Percentiles rank a stretch among this genome's conserved stretches.
Evolutionary conservation across 73 alveolate species (phyloP).

Genomic region (Durusdinium trenchii): DNA sequence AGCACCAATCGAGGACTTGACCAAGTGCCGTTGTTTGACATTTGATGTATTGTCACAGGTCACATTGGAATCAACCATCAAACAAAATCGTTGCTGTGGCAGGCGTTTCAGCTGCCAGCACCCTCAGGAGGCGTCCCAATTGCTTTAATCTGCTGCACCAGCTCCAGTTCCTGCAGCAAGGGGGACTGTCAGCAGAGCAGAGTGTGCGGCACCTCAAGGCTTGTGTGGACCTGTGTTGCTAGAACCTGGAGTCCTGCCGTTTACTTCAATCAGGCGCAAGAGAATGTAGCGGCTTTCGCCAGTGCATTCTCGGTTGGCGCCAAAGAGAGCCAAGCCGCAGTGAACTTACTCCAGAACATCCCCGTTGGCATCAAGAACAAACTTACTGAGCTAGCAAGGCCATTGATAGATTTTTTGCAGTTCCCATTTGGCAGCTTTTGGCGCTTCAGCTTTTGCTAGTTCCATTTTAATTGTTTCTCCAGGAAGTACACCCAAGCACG

Average conservation of each 20-base stretch:
- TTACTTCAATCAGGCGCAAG: neutral
- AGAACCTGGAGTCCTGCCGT: no score
- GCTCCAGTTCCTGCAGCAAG: neutral
- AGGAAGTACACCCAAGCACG: neutral
- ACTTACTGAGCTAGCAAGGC: neutral
- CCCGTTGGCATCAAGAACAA: neutral
- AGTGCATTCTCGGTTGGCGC: neutral
- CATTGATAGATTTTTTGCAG: neutral
- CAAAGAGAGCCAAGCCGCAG: neutral
- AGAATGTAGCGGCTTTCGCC: neutral
- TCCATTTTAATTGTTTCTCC: neutral
- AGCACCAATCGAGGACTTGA: neutral
- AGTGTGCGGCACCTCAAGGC: no score
- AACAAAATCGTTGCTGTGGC: no score
- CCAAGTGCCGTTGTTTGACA: neutral
- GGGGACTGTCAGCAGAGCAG: no score
- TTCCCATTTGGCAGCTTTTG: neutral
- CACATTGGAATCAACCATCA: no score
- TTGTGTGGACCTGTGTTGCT: no score
- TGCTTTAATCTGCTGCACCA: conserved; percentile 11
- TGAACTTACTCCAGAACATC: neutral
- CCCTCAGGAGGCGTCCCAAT: neutral
- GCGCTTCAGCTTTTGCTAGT: neutral
- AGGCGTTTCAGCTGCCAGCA: neutral
- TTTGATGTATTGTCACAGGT: no score